These are phyloP conservation scores for Ogataea corticis DNA, from an alignment of 805 yeast species.

Conservation along the genomic window DNA sequence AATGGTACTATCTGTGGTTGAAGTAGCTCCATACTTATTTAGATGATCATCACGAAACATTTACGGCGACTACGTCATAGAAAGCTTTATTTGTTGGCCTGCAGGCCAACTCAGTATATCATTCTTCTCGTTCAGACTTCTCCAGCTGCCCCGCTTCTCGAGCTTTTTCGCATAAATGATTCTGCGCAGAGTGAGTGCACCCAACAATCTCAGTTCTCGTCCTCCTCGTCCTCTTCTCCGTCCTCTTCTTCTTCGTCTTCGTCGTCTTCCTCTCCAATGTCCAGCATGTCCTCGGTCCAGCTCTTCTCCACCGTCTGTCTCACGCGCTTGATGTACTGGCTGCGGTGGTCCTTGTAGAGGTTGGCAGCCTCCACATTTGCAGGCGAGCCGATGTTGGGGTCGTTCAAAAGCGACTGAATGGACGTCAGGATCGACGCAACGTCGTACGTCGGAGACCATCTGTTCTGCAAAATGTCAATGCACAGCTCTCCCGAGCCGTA, in stretches of 20 bases:
- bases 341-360: slow-evolving; percentile 89
- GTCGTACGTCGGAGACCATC: slow-evolving; percentile 99
- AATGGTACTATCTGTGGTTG: slow-evolving; percentile 57
- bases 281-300: slow-evolving; percentile 81
- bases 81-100: too few relatives aligned
- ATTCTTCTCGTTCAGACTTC: background rate
- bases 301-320: slow-evolving; percentile 93
- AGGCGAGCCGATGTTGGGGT: slow-evolving; percentile 94
- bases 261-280: slow-evolving; percentile 50
- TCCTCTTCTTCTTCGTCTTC: slow-evolving; percentile 30
- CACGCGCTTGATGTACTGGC: slow-evolving; percentile 88
- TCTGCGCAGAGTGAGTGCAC: background rate
- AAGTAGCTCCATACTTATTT: slow-evolving; percentile 24
- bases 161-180: too few relatives aligned
- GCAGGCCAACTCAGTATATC: too few relatives aligned
- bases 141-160: background rate
- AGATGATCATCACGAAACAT: too few relatives aligned
- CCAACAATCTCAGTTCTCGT: slow-evolving; percentile 7
- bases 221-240: slow-evolving; percentile 22
- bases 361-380: slow-evolving; percentile 98
- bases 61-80: too few relatives aligned
- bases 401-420: slow-evolving; percentile 87
- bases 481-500: slow-evolving; percentile 95
- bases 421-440: slow-evolving; percentile 94
- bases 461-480: slow-evolving; percentile 90